phyloP scores from a whole-genome alignment of 73 alveolate genomes.

The Symbiodinium pilosum region DNA sequence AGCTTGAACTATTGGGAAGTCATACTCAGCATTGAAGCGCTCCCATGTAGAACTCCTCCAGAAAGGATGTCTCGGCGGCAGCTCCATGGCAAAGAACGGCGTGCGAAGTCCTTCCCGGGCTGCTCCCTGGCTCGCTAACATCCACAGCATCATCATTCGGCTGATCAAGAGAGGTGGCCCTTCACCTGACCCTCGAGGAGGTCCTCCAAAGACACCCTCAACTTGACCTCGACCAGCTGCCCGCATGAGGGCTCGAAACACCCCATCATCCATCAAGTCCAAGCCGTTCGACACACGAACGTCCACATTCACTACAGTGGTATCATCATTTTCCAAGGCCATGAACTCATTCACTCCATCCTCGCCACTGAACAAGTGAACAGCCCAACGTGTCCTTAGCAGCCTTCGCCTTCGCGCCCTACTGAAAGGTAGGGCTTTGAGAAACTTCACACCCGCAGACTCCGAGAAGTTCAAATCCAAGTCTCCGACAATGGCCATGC shows the following conservation, averaged over 20 bases:
- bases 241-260: neutral
- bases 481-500: neutral
- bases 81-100: neutral
- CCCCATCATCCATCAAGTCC: neutral
- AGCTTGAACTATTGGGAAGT: neutral
- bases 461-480: neutral
- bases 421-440: neutral
- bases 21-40: no score
- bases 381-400: neutral
- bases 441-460: neutral
- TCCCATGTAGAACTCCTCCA: neutral
- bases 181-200: neutral
- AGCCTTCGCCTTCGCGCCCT: neutral
- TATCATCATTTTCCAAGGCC: neutral
- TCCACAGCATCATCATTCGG: neutral
- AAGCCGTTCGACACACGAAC: neutral
- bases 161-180: neutral
- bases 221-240: neutral
- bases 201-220: neutral
- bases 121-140: neutral
- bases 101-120: neutral
- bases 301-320: neutral
- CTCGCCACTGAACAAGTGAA: neutral
- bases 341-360: neutral
- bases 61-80: neutral